Conservation (phyloP, 2,329 filamentous ascomycete species). For the Talaromyces sp. region DNA sequence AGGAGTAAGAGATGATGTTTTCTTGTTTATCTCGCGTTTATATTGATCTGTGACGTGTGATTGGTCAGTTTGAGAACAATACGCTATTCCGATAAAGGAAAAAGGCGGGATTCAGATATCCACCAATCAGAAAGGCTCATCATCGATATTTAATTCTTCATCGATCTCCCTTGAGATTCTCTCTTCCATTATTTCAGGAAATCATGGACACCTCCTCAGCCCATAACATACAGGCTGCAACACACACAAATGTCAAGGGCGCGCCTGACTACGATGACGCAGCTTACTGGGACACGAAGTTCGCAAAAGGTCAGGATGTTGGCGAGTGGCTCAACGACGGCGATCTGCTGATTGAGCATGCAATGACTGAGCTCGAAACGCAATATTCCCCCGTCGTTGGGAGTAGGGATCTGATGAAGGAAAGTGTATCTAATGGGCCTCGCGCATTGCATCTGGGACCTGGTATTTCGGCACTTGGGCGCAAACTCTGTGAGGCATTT, state of each 20-base stretch:
- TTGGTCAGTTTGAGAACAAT: not conserved
- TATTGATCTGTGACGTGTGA: not conserved
- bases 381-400: not conserved
- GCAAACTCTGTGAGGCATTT: conserved; percentile 27
- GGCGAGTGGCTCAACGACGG: conserved; percentile 37
- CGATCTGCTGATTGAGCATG: conserved; percentile 26
- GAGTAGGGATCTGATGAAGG: not conserved
- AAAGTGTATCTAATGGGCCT: conserved; percentile 9
- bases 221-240: not conserved
- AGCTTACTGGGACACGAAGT: conserved; percentile 31
- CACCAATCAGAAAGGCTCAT: not conserved
- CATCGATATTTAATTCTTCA: not conserved
- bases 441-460: conserved; percentile 32
- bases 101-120: not conserved
- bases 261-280: conserved; percentile 33
- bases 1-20: not conserved
- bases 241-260: not conserved
- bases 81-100: not conserved
- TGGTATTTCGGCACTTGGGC: conserved; percentile 30
- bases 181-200: not conserved
- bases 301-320: conserved; percentile 32
- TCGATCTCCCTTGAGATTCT: not conserved
- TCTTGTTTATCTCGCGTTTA: not conserved
- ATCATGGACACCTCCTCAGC: not conserved
- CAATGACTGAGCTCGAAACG: conserved; percentile 23